A percentile compares a stretch with the other conserved stretches of the same genome.
These are phyloP conservation scores for Backusella sp. DNA, from an alignment of 192 early-diverging fungal genomes.

Conservation along the genomic window DNA sequence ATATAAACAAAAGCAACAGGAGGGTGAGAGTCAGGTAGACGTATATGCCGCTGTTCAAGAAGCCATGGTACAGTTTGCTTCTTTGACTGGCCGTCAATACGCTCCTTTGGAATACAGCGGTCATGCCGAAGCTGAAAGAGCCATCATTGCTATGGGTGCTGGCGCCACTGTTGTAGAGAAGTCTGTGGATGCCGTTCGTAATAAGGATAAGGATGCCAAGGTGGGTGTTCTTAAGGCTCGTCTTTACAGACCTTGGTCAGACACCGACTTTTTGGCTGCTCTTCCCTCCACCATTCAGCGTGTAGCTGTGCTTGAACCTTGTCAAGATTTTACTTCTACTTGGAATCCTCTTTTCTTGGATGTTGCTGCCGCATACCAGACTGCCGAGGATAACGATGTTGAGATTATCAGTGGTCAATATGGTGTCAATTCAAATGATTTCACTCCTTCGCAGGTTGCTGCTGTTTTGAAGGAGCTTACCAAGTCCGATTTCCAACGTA, in stretches of 20 bases:
- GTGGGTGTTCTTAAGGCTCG: constrained; percentile 75
- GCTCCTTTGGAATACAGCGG: constrained; percentile 68
- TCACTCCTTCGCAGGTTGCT: constrained; percentile 19
- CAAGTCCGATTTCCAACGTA: constrained; percentile 14
- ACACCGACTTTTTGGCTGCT: constrained; percentile 47
- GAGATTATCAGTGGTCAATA: constrained; percentile 49
- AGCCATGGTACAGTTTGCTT: constrained; percentile 52
- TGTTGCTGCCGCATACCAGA: constrained; percentile 70
- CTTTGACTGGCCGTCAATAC: constrained; percentile 59
- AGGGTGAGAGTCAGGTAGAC: not conserved
- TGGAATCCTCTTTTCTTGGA: constrained; percentile 88
- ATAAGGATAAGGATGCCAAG: constrained; percentile 30
- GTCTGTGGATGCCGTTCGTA: constrained; percentile 25
- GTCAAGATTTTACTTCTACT: constrained; percentile 53
- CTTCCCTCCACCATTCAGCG: constrained; percentile 65
- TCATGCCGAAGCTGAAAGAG: constrained; percentile 60
- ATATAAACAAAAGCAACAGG: constrained; percentile 21
- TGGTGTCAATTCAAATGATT: constrained; percentile 36
- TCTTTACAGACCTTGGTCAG: constrained; percentile 77
- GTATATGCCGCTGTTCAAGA: constrained; percentile 43
- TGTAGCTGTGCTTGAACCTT: constrained; percentile 64
- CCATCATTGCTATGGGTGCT: constrained; percentile 77
- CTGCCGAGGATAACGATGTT: constrained; percentile 40
- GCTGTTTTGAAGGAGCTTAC: constrained; percentile 21
- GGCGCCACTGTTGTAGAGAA: constrained; percentile 50